Evolutionary conservation across 345 rosid species (phyloP), one percentile per base, ranked within the genome.

Genomic region (Fremontodendron californicum): DNA sequence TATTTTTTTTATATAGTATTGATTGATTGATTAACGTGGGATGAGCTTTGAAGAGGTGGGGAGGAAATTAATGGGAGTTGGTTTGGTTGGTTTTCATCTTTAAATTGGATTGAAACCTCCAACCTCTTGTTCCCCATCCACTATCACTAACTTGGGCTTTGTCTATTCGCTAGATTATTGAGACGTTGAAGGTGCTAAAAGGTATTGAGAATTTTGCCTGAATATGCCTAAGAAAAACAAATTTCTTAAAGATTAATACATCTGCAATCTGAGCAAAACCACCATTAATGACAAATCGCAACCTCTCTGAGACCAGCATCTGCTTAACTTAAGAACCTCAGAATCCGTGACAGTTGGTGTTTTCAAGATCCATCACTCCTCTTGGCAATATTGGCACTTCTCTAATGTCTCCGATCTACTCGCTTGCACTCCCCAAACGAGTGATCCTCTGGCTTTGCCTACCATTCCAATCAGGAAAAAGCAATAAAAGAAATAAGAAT

Each of bases 241-340:
- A 33, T 81, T 74, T 54, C 43, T 85, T 0, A 84, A 83, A 72
- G 86, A 87, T 40, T 85, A n/a, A n/a, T n/a, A 83, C 64, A 77
- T 87, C 45, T 75, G 21, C 75, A 63, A 83, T 40, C 83, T 87
- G 46, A 83, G 49, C 74, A 80, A 76, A 71, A 83, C 84, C 75
- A 66, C 58, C 58, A 83, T 87, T 8, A n/a, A n/a, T n/a, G 77
- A 48, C 73, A 66, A 23, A 45, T 81, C 88, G 0, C 81, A 81
- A 71, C 90, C 90, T 6, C 70, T 81, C 37, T 85, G 87, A 86
- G 90, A 87, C 52, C 62, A 83, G n/a, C 88, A 85, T 61, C 75
- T 87, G 69, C 84, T 85, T 54, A 85, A 87, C 67, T 21, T 85
- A 37, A 74, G 57, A 67, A 80, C 85, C 18, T 75, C 79, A 0